Conservation (phyloP, 495 filamentous ascomycete genomes). For the Xanthoparmelia taractica region DNA sequence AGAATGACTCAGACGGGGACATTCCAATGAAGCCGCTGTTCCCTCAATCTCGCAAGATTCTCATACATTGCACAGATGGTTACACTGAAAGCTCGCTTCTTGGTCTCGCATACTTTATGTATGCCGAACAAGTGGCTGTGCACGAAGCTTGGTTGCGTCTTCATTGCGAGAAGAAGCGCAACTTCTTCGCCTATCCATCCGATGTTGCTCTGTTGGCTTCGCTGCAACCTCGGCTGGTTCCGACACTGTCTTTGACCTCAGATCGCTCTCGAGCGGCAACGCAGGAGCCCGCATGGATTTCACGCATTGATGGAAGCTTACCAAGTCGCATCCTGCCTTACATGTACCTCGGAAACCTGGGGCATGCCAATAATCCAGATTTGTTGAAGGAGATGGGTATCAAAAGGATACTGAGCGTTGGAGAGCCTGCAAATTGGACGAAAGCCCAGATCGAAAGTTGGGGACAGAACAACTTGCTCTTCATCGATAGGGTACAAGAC, state of each 20-base stretch:
- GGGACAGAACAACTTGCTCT: conserved; percentile 66
- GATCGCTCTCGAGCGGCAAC: conserved; percentile 28
- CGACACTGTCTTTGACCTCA: conserved; percentile 27
- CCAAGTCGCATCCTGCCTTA: conserved; percentile 86
- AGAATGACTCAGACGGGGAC: conserved; percentile 52
- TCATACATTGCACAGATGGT: conserved; percentile 90
- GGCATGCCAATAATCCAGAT: conserved; percentile 87
- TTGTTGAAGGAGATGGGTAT: conserved; percentile 75
- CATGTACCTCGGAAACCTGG: conserved; percentile 90
- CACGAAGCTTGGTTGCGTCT: conserved; percentile 81
- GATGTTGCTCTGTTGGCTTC: conserved; percentile 72
- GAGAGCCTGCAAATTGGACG: conserved; percentile 77
- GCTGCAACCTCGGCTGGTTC: conserved; percentile 65
- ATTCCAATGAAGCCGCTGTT: conserved; percentile 37
- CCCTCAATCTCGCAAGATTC: conserved; percentile 51
- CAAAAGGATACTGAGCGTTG: conserved; percentile 82
- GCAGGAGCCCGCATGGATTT: conserved; percentile 68
- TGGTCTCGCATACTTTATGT: conserved; percentile 85
- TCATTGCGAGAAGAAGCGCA: conserved; percentile 71
- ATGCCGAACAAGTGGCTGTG: conserved; percentile 68
- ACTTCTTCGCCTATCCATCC: conserved; percentile 92
- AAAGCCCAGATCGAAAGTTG: conserved; percentile 58
- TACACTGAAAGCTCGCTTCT: conserved; percentile 92
- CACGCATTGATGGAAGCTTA: conserved; percentile 78
- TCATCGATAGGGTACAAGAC: conserved; percentile 80